phyloP scores from a whole-genome alignment of 2,329 filamentous ascomycete genomes.

The Pseudopyricularia javanii region DNA sequence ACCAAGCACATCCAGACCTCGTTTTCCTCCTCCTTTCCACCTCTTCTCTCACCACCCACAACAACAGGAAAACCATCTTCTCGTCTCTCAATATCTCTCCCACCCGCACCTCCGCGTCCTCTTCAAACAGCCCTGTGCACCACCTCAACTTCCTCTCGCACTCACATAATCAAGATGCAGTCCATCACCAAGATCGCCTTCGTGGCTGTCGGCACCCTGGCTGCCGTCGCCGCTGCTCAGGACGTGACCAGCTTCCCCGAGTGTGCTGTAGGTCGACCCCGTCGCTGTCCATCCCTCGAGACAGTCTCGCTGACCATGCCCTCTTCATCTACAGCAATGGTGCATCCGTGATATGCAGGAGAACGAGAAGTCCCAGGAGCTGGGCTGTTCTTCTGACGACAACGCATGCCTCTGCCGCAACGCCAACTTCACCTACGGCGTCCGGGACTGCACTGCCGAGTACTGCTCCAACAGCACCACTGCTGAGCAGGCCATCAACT shows the following conservation, averaged over 20 bases:
- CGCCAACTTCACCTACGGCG: conserved; percentile 32
- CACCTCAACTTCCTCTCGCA: background rate
- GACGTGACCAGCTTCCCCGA: conserved; percentile 26
- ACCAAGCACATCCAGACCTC: background rate
- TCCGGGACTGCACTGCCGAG: conserved; percentile 36
- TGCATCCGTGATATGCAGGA: conserved; percentile 40
- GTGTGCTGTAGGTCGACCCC: conserved; percentile 36
- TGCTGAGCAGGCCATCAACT: conserved; percentile 23
- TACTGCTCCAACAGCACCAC: conserved; percentile 22
- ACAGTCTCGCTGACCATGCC: background rate
- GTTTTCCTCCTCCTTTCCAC: background rate
- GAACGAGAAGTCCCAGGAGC: conserved; percentile 21
- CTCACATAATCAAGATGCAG: background rate
- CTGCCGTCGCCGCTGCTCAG: conserved; percentile 24
- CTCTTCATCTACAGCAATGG: background rate
- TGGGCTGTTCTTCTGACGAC: conserved; percentile 31
- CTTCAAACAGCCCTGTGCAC: background rate
- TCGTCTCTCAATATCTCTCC: background rate
- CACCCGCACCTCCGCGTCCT: background rate
- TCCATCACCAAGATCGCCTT: conserved; percentile 6
- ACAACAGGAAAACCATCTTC: background rate
- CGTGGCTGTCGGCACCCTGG: conserved; percentile 25
- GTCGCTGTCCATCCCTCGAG: background rate
- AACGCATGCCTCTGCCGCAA: conserved; percentile 33
- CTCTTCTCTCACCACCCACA: background rate